Percentiles rank a stretch among this genome's conserved stretches.
Evolutionary conservation across 1,284 basidiomycete genomes (phyloP).

Genomic region (Volvariella volvacea): DNA sequence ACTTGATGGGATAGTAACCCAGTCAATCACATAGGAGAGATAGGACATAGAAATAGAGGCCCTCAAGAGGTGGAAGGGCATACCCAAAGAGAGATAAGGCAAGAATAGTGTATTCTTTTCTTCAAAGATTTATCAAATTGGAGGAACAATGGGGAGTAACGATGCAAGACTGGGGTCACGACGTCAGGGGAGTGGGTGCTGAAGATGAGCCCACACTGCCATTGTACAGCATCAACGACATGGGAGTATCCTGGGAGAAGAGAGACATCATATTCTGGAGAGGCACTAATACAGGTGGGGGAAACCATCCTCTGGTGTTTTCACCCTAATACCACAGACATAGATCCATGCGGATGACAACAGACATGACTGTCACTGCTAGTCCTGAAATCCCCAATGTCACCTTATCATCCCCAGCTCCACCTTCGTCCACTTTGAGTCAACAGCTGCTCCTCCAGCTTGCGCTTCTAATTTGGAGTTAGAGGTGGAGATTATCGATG

Average conservation of each 20-base stretch:
- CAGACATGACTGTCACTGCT: not conserved
- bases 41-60: too few species aligned
- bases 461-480: constrained; percentile 49
- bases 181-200: too few species aligned
- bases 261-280: constrained; percentile 74
- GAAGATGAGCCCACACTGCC: too few species aligned
- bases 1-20: too few species aligned
- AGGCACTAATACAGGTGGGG: constrained; percentile 89
- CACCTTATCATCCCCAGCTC: not conserved
- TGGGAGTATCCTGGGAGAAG: constrained; percentile 85
- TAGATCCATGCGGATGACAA: constrained; percentile 34
- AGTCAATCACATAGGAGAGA: too few species aligned
- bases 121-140: too few species aligned
- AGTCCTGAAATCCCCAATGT: not conserved
- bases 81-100: too few species aligned
- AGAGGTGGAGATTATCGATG: constrained; percentile 83
- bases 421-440: not conserved
- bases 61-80: too few species aligned
- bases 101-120: too few species aligned
- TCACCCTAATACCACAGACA: constrained; percentile 84
- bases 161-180: too few species aligned
- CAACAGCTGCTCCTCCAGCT: not conserved
- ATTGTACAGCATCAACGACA: constrained; percentile 68
- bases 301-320: constrained; percentile 81
- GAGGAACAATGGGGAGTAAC: too few species aligned